Percentiles rank a stretch among this genome's conserved stretches.
phyloP scores from a whole-genome alignment of 225 moss, liverwort and hornwort genomes.

The Pseudisothecium myosuroides region DNA sequence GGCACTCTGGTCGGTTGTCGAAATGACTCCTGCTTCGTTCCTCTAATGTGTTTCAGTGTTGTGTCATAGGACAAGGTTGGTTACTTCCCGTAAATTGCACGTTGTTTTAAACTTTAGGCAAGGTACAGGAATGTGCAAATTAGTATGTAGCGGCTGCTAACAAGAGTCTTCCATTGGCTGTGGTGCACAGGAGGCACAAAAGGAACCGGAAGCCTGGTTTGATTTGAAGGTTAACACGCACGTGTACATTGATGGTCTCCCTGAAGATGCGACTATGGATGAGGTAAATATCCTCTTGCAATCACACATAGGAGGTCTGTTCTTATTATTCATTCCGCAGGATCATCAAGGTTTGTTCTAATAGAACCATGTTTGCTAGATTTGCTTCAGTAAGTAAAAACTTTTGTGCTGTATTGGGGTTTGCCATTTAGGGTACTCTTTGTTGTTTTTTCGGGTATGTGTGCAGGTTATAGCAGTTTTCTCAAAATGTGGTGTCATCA shows the following conservation, averaged over 20 bases:
- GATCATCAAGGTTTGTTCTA: not conserved
- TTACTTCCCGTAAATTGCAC: not conserved
- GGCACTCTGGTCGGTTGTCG: not conserved
- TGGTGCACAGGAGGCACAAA: constrained; percentile 68
- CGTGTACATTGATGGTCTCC: constrained; percentile 85
- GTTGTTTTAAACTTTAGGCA: not conserved
- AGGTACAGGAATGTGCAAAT: not conserved
- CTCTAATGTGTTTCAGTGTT: not conserved
- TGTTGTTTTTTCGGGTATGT: not conserved
- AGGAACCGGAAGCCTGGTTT: constrained; percentile 98
- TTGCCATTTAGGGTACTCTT: not conserved
- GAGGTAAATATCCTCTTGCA: constrained; percentile 35
- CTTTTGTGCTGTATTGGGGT: not conserved
- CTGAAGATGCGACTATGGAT: constrained; percentile 89
- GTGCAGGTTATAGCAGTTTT: constrained; percentile 81
- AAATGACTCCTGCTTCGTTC: not conserved
- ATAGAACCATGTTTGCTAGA: not conserved
- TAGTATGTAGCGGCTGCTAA: not conserved
- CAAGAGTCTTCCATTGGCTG: not conserved
- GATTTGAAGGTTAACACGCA: constrained; percentile 98
- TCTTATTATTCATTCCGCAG: not conserved
- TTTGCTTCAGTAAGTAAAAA: not conserved
- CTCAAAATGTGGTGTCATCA: constrained; percentile 92
- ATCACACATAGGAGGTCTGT: not conserved
- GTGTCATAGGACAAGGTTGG: not conserved